Base-by-base conservation (phyloP, 225 moss, liverwort and hornwort genomes). In the Bryoerythrophyllum caledonicum region DNA sequence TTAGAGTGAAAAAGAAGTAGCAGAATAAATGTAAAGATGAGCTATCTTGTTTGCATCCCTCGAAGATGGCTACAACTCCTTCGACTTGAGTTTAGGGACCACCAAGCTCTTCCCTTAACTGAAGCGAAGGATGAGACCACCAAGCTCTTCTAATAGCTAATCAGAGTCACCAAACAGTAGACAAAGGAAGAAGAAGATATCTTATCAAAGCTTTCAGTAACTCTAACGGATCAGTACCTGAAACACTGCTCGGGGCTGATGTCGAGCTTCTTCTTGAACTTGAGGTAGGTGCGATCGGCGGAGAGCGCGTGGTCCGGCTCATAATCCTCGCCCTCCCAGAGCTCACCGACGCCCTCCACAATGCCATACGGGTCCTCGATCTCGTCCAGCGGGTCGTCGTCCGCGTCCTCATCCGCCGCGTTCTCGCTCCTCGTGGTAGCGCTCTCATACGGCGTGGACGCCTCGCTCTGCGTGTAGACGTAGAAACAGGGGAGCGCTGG, bases 251-350 rank as follows among this genome's bases (percentile, higher is more conserved):
- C 91, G 4, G 91, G 94, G 74, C 83, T 83, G 70, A 80, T 43
- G 82, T 97, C 97, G 76, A 97, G 43, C 65, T 86, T 87, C 71
- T 91, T 94, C 82, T 94, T 97, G 64, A 97, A 97, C 80, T 88
- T 91, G 27, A 97, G 89, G 76, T 93, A 97, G 1, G 91, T 91
- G 67, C 81, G 86, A 77, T 94, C 97, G 16, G 88, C 89, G 83
- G n/a, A 84, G 9, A 85, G 49, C 25, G 93, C 89, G 38, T 82
- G 86, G 69, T 94, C 92, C 73, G 86, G 85, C 77, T 97, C 97
- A 69, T 97, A 97, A 67, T 93, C 94, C 80, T 97, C 94, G 63
- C 86, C 88, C 73, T n/a, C n/a, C n/a, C n/a, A n/a, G n/a, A n/a
- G n/a, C n/a, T n/a, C n/a, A n/a, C n/a, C n/a, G n/a, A n/a, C n/a